These are phyloP conservation scores for Sporobolomyces roseus DNA, from an alignment of 768 basidiomycete species.

Conservation along the genomic window DNA sequence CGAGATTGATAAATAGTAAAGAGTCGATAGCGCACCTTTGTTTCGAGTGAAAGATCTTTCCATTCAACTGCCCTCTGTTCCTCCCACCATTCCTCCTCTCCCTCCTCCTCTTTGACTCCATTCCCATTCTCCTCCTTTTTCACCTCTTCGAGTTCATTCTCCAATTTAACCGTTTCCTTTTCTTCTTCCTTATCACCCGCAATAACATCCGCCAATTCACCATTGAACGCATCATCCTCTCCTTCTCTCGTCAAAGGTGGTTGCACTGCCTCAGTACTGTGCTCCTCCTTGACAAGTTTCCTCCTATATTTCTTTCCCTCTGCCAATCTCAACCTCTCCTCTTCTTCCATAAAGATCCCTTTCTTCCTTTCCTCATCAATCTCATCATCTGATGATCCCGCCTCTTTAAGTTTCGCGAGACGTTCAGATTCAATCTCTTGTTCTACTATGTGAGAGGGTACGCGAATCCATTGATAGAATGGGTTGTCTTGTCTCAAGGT, in stretches of 20 bases:
- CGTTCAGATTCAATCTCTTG: conserved; percentile 18
- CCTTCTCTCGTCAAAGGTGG: conserved; percentile 22
- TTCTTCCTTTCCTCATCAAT: not conserved
- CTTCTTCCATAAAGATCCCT: conserved; percentile 18
- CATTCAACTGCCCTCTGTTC: conserved; percentile 39
- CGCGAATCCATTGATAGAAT: conserved; percentile 28
- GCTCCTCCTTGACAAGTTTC: conserved; percentile 11
- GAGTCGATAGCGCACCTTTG: conserved; percentile 21
- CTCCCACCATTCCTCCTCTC: conserved; percentile 29
- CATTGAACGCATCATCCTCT: conserved; percentile 33
- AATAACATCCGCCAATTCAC: conserved; percentile 27
- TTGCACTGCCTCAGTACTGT: not conserved
- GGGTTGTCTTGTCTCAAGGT: conserved; percentile 25
- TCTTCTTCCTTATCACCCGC: conserved; percentile 1
- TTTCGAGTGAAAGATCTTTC: conserved; percentile 31
- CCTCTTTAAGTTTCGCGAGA: not conserved
- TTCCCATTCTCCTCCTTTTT: conserved; percentile 6
- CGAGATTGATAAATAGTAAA: not conserved
- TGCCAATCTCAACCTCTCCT: conserved; percentile 12
- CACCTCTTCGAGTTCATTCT: conserved; percentile 11
- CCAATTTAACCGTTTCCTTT: not conserved
- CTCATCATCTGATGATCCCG: not conserved
- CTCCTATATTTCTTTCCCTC: conserved; percentile 4
- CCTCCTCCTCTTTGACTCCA: not conserved
- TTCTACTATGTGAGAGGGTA: conserved; percentile 24